Evolutionary conservation across 228 moss, liverwort and hornwort species (phyloP).

Genomic region (Sphagnum fallax): DNA sequence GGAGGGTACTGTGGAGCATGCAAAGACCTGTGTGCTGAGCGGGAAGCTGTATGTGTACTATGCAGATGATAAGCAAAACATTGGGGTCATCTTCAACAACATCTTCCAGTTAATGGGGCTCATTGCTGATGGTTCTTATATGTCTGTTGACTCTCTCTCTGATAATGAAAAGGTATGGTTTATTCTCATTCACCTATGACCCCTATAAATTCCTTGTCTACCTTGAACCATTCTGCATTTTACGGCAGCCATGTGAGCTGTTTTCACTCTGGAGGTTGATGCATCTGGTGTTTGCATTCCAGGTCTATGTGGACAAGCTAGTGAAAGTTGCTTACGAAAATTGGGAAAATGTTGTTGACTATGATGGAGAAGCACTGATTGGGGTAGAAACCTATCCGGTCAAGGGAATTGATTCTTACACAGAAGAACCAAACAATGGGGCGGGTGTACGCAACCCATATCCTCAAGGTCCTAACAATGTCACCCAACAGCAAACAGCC

Average conservation of each 20-base stretch:
- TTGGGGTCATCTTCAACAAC: conserved; percentile 94
- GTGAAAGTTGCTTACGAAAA: conserved; percentile 96
- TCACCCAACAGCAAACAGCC: background rate
- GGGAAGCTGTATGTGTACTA: conserved; percentile 95
- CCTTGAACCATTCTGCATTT: too few species aligned
- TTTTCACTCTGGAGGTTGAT: too few species aligned
- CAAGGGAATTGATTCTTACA: conserved; percentile 71
- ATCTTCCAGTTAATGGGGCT: conserved; percentile 98
- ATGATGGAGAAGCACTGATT: conserved; percentile 90
- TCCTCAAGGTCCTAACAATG: background rate
- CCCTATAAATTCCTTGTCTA: too few species aligned
- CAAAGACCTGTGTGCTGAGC: conserved; percentile 90
- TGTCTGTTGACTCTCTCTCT: conserved; percentile 93
- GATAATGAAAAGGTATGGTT: conserved; percentile 79
- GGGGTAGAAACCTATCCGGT: conserved; percentile 75
- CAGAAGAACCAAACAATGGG: conserved; percentile 75
- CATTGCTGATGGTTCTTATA: conserved; percentile 89
- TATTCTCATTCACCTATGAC: too few species aligned
- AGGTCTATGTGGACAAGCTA: conserved; percentile 95
- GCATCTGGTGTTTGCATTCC: background rate
- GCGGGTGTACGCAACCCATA: too few species aligned
- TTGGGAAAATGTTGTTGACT: conserved; percentile 98
- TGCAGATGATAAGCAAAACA: conserved; percentile 98
- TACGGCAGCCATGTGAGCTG: too few species aligned
- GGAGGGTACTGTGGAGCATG: conserved; percentile 97